A percentile compares a stretch with the other conserved stretches of the same genome.
These are phyloP conservation scores for Cyclotella baltica DNA, from an alignment of 108 stramenopile species.

Conservation along the genomic window DNA sequence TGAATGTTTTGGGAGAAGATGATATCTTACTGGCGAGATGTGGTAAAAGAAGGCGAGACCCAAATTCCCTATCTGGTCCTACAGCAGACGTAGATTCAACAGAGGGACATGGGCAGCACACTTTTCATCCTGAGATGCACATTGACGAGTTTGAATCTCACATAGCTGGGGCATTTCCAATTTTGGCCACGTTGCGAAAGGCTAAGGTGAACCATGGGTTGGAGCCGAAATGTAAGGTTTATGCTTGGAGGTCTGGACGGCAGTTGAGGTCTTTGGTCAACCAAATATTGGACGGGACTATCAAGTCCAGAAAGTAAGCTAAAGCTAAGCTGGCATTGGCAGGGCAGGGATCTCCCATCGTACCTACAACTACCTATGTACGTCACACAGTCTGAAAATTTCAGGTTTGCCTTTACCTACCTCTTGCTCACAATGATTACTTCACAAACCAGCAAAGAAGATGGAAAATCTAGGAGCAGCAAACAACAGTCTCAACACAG, in stretches of 20 bases:
- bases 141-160: slow-evolving; percentile 13
- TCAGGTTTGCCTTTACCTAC: too few species aligned
- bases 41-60: slow-evolving; percentile 23
- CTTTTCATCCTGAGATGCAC: slow-evolving; percentile 22
- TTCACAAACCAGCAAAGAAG: too few species aligned
- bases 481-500: too few species aligned
- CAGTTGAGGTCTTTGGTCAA: slow-evolving; percentile 27
- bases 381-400: too few species aligned
- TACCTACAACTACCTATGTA: too few species aligned
- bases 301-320: neutral
- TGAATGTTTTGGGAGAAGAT: slow-evolving; percentile 37
- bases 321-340: too few species aligned
- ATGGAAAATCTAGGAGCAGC: too few species aligned
- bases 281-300: slow-evolving; percentile 20
- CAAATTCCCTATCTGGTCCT: slow-evolving; percentile 40
- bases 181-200: slow-evolving; percentile 40
- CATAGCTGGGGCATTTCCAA: slow-evolving; percentile 16
- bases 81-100: slow-evolving; percentile 27
- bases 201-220: slow-evolving; percentile 21
- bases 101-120: slow-evolving; percentile 13
- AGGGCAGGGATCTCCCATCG: too few species aligned
- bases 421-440: too few species aligned
- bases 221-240: slow-evolving; percentile 35
- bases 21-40: slow-evolving; percentile 48
- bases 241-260: slow-evolving; percentile 36